Base-by-base conservation (phyloP, 2,329 filamentous ascomycete genomes). In the Clarireedia paspali region DNA sequence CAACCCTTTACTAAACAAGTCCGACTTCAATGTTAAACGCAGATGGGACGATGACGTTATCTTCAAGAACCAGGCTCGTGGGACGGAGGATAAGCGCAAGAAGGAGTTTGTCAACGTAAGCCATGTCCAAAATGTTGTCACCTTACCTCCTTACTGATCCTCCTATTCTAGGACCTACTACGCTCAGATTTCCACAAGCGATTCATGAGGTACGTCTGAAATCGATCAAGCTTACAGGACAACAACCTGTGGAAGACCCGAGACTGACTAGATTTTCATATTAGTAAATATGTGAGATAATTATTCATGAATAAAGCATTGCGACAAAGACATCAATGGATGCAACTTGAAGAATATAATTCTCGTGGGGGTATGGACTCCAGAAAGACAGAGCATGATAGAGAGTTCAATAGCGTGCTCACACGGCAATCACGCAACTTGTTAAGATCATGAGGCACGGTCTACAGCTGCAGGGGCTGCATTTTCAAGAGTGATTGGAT, bases 11-110 rank as follows among this genome's bases (percentile, higher is more conserved):
- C 80, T 99, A 56, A 96, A 97, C 50, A 88, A 89, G 70, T 74
- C 81, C 20, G 91, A 96, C 64, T 97, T 95, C 70, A 91, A 86
- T 57, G 85, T 96, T 67, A 96, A 96, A 79, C 78, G 89, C 10
- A 75, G 91, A 64, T 99, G 94, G 94, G 94, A 99, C 65, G 94
- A 99, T 66, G 94, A 99, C 70, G 94, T 99, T 12, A 91, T 99
- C 2, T 99, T 99, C 75, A 97, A 96, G 77, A 99, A 99, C 72
- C 94, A 99, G 74, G 94, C 92, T 36, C 82, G 94, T 57, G 94
- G 92, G 7, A 96, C 91, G 0, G 92, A 97, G 68, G 90, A 96
- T 60, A 91, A 87, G 76, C 84, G 87, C 60, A 91, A 87, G 76
- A 95, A 92, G 76, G 91, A 96, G 72, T 99, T 99, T 74, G 91